Evolutionary conservation across 768 basidiomycete species (phyloP), one percentile per base, ranked within the genome.

Genomic region (Amanita molliuscula): DNA sequence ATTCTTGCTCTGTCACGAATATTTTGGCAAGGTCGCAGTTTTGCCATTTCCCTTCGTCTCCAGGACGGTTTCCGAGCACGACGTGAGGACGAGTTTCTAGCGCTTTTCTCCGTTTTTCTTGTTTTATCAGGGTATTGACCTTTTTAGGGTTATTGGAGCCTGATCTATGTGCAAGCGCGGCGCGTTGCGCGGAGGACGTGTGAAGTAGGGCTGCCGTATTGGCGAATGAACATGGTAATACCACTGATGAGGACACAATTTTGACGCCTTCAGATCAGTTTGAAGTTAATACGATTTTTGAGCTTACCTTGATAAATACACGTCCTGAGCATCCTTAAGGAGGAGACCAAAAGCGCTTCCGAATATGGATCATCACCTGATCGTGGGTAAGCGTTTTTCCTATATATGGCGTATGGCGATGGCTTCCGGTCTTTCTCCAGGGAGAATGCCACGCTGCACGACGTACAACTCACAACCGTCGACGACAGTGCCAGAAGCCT

Each of bases 41-140:
- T 35, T 62, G 57, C 88, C 91, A 94, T 60, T 79, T 80, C 49
- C 68, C 59, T 48, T 83, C 80, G 48, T 86, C 76, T 53, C 76
- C 75, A 5, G 77, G 70, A 36, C 79, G 72, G 13, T 79, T 79
- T 10, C 93, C 93, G 5, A 92, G 77, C 13, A 94, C 75, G 51
- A 86, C 79, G 56, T 87, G 82, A 13, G 84, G 71, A 41, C 66
- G 70, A 48, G 61, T 72, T 26, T 58, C 70, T 36, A 64, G 65
- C 18, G 65, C 70, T 44, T 58, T 59, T 54, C 53, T 58, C 48
- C 67, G 69, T 56, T 73, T 70, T 29, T 68, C 70, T 53, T 74
- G 73, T 54, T 73, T 70, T 53, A 65, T 69, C 43, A 69, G 61
- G 65, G 74, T 70, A 62, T 70, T 78, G 54, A 58, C 60, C 58